These are phyloP conservation scores for Salix suchowensis DNA, from an alignment of 345 rosid species.

Conservation along the genomic window DNA sequence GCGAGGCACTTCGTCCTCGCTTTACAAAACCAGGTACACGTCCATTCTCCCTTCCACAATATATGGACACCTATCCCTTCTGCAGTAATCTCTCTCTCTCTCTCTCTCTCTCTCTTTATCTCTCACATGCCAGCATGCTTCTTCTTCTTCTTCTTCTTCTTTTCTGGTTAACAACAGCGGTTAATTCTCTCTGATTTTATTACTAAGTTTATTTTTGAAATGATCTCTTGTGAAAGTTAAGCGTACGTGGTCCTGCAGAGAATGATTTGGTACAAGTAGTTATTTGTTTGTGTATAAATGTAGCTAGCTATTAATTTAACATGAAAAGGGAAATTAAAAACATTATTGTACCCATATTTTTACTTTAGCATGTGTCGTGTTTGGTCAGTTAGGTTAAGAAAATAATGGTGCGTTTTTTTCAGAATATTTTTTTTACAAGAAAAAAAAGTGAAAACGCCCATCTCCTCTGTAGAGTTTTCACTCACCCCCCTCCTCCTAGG, in stretches of 20 bases:
- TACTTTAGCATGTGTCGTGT: slow-evolving; percentile 30
- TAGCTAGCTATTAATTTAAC: background rate
- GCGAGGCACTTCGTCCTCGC: slow-evolving; percentile 55
- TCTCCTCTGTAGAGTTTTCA: background rate
- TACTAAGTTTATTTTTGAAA: background rate
- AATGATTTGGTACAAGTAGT: background rate
- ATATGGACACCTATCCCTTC: slow-evolving; percentile 32
- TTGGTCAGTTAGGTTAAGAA: slow-evolving; percentile 14
- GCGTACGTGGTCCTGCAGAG: background rate
- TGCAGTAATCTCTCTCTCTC: slow-evolving; percentile 4
- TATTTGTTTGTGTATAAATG: background rate
- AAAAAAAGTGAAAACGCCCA: background rate
- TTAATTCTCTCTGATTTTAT: background rate
- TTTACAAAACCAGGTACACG: slow-evolving; percentile 42
- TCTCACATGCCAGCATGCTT: background rate
- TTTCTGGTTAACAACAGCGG: background rate
- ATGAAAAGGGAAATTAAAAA: background rate
- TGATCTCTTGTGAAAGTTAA: background rate
- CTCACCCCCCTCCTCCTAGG: background rate
- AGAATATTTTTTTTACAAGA: too few species aligned
- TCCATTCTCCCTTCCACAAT: slow-evolving; percentile 37
- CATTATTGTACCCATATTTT: background rate
- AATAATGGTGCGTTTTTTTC: background rate
- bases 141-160: background rate
- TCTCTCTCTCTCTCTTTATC: background rate